Percentiles rank a stretch among this genome's conserved stretches.
These are phyloP conservation scores for Monilinia laxa DNA, from an alignment of 2,329 filamentous ascomycete genomes.

Conservation along the genomic window DNA sequence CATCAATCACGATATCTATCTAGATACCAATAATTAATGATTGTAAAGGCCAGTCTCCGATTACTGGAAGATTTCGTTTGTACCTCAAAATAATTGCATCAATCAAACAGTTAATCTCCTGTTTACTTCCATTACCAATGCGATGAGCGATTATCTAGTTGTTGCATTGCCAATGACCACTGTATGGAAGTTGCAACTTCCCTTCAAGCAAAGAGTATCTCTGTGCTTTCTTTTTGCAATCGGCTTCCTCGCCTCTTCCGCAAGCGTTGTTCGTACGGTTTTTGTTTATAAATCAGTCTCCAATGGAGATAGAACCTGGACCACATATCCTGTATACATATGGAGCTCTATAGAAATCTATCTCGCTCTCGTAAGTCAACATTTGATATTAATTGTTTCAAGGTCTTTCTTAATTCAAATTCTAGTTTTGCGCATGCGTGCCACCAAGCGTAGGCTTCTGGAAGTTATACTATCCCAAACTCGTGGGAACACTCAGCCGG, in stretches of 20 bases:
- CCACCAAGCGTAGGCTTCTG: conserved; percentile 5
- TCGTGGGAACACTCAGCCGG: neutral
- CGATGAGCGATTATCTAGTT: neutral
- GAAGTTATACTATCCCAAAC: conserved; percentile 8
- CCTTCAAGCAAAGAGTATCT: neutral
- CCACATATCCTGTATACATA: neutral
- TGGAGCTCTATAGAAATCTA: conserved; percentile 3
- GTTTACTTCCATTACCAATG: neutral
- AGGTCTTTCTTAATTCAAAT: neutral
- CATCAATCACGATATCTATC: no score
- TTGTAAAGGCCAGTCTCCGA: neutral
- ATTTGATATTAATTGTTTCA: no score
- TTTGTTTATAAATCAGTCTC: neutral
- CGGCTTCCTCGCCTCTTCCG: neutral
- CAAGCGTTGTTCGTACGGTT: neutral
- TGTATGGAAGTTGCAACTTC: neutral
- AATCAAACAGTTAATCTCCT: conserved; percentile 4
- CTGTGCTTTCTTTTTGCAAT: conserved; percentile 1
- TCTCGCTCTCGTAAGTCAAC: neutral
- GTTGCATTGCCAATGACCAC: neutral
- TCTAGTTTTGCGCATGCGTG: neutral
- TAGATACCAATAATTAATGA: neutral
- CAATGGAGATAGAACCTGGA: neutral
- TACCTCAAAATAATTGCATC: neutral
- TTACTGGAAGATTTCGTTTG: neutral